phyloP scores from a whole-genome alignment of 2,329 filamentous ascomycete genomes.

The Westerdykella sp. region DNA sequence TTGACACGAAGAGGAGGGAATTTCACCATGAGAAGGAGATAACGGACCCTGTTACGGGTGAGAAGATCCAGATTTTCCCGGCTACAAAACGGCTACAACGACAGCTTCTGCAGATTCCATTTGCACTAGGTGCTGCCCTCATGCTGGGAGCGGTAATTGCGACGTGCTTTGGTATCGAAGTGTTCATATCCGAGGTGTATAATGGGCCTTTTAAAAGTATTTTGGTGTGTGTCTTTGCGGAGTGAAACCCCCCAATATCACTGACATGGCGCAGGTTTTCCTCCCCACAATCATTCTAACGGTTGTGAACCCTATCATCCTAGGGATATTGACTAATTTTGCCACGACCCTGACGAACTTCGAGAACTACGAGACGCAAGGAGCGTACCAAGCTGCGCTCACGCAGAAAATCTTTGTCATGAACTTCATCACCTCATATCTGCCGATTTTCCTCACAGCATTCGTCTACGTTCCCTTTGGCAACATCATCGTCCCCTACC shows the following conservation, averaged over 20 bases:
- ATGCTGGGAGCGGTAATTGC: conserved; percentile 77
- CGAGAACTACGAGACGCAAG: conserved; percentile 89
- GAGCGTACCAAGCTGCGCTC: conserved; percentile 74
- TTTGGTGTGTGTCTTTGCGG: conserved; percentile 53
- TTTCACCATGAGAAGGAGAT: conserved; percentile 74
- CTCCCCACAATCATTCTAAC: conserved; percentile 85
- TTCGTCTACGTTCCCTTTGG: conserved; percentile 95
- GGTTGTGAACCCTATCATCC: conserved; percentile 70
- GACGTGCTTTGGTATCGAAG: conserved; percentile 83
- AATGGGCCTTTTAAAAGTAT: conserved; percentile 80
- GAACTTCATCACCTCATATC: conserved; percentile 94
- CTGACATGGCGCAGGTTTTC: conserved; percentile 56
- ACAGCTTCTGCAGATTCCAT: conserved; percentile 77
- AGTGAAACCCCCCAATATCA: not conserved
- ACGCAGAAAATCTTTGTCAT: conserved; percentile 92
- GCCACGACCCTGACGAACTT: conserved; percentile 71
- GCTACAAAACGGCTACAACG: conserved; percentile 66
- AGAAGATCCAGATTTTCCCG: conserved; percentile 69
- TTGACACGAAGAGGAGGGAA: conserved; percentile 69
- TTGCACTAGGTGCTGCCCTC: conserved; percentile 66
- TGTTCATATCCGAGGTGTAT: conserved; percentile 94
- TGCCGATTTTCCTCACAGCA: conserved; percentile 84
- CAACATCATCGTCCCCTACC: conserved; percentile 71
- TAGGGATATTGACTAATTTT: conserved; percentile 65
- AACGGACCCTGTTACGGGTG: conserved; percentile 75